phyloP scores from a whole-genome alignment of 73 alveolate genomes.

The Paramecium pentaurelia region DNA sequence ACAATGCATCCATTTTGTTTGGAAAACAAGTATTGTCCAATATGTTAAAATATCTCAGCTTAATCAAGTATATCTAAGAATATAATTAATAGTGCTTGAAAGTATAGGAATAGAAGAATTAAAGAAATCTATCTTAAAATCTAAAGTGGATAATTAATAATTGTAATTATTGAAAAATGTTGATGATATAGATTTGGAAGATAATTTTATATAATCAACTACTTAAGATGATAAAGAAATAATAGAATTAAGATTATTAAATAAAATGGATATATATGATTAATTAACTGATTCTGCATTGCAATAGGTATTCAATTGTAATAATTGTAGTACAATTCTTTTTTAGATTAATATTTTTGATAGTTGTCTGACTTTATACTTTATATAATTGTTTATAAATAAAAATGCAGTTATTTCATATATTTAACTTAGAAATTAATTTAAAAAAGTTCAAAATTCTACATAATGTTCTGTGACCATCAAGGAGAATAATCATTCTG shows the following conservation, averaged over 20 bases:
- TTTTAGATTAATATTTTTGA: background rate
- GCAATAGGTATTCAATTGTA: background rate
- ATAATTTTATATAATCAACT: background rate
- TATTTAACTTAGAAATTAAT: background rate
- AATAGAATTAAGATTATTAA: background rate
- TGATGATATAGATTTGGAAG: background rate
- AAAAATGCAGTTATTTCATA: background rate
- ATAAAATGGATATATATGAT: background rate
- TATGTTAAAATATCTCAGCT: background rate
- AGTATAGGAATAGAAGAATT: background rate
- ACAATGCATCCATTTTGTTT: slow-evolving; percentile 3
- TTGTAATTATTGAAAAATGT: background rate
- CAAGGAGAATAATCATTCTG: background rate
- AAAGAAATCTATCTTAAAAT: background rate
- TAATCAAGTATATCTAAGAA: background rate
- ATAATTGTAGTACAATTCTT: background rate
- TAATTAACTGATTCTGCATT: background rate
- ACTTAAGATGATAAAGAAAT: background rate
- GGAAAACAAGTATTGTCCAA: background rate
- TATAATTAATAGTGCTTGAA: background rate
- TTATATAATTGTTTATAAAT: background rate
- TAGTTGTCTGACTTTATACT: background rate
- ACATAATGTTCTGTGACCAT: background rate
- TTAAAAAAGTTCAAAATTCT: background rate
- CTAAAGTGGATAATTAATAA: background rate